Evolutionary conservation across 2,329 filamentous ascomycete species (phyloP).

Genomic region (Cladorrhinum sp.): DNA sequence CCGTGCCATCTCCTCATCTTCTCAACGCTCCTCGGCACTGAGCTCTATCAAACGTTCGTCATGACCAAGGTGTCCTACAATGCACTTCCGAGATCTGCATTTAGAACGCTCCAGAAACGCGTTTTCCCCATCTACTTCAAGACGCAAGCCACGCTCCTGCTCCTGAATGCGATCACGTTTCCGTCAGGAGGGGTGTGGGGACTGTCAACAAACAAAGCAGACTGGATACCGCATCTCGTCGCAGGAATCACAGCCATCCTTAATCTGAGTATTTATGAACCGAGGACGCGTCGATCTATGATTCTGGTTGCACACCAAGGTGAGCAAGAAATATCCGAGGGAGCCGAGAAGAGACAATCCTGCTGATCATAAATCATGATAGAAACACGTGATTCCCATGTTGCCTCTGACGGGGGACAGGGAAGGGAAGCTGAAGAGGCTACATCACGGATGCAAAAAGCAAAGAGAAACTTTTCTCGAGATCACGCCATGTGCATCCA

Average conservation of each 20-base stretch:
- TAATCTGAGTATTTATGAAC: slow-evolving; percentile 38
- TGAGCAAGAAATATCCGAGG: slow-evolving; percentile 3
- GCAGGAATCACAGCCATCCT: slow-evolving; percentile 32
- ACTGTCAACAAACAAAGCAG: slow-evolving; percentile 29
- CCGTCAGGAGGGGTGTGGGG: slow-evolving; percentile 33
- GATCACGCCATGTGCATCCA: background rate
- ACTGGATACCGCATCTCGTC: slow-evolving; percentile 36
- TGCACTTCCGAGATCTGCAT: slow-evolving; percentile 35
- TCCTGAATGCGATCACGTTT: slow-evolving; percentile 35
- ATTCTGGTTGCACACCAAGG: slow-evolving; percentile 34
- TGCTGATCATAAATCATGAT: background rate
- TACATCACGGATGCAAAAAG: background rate
- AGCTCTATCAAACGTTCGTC: slow-evolving; percentile 40
- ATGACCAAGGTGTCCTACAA: slow-evolving; percentile 36
- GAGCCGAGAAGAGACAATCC: background rate
- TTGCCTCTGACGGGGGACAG: background rate
- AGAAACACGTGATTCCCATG: background rate
- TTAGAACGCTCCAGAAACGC: slow-evolving; percentile 38
- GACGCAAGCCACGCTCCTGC: slow-evolving; percentile 34
- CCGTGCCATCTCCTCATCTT: slow-evolving; percentile 37
- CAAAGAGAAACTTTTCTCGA: background rate
- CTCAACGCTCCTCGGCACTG: slow-evolving; percentile 39
- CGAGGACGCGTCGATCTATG: slow-evolving; percentile 34
- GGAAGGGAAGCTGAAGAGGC: background rate
- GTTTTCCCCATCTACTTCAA: slow-evolving; percentile 43